A percentile compares a stretch with the other conserved stretches of the same genome.
Evolutionary conservation across 805 yeast genomes (phyloP).

Genomic region (Debaryomyces hansenii): DNA sequence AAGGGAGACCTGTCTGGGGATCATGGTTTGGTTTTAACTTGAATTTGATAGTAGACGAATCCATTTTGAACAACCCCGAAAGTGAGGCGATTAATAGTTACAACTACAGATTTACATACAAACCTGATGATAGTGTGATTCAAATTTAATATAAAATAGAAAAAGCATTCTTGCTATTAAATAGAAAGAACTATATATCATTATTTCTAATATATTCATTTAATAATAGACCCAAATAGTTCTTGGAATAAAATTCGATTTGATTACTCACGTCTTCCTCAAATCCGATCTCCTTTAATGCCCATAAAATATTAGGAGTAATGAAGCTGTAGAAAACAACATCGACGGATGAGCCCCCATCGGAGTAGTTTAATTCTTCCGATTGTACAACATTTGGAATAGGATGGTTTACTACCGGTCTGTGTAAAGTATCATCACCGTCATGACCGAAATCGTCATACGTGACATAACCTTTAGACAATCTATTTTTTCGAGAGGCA

Average conservation of each 20-base stretch:
- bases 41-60: slow-evolving; percentile 60
- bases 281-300: slow-evolving; percentile 28
- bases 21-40: slow-evolving; percentile 69
- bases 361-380: slow-evolving; percentile 27
- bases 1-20: slow-evolving; percentile 60
- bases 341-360: slow-evolving; percentile 47
- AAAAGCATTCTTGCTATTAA: not conserved
- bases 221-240: slow-evolving; percentile 34
- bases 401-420: slow-evolving; percentile 53
- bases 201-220: slow-evolving; percentile 25
- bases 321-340: slow-evolving; percentile 81
- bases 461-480: slow-evolving; percentile 75
- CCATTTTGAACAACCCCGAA: slow-evolving; percentile 30
- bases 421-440: slow-evolving; percentile 84
- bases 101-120: slow-evolving; percentile 65
- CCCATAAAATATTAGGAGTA: slow-evolving; percentile 32
- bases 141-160: slow-evolving; percentile 13
- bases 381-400: slow-evolving; percentile 81
- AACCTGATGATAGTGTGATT: slow-evolving; percentile 54
- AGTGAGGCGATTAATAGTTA: slow-evolving; percentile 56
- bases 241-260: slow-evolving; percentile 27
- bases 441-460: slow-evolving; percentile 78
- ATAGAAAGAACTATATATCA: slow-evolving; percentile 6
- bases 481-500: slow-evolving; percentile 5
- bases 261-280: slow-evolving; percentile 6